Conservation (phyloP, 306 rosid species). For the Rosa multiflora region DNA sequence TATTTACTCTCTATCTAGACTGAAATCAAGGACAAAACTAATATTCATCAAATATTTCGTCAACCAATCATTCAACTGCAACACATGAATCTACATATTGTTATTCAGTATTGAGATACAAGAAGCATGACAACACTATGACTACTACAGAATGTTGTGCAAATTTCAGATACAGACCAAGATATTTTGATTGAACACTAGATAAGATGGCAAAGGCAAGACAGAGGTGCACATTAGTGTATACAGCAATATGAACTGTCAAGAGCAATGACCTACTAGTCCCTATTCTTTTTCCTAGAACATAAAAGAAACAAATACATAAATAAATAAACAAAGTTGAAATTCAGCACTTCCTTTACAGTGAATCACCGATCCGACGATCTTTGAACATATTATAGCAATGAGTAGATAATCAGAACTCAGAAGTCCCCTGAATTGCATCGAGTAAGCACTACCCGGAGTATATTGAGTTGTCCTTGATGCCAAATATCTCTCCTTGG, state of each 20-base stretch:
- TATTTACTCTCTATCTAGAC: background rate
- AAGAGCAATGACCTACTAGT: background rate
- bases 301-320: background rate
- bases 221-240: background rate
- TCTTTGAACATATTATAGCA: background rate
- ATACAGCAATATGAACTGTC: background rate
- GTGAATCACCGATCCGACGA: background rate
- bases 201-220: background rate
- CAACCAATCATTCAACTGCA: background rate
- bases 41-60: background rate
- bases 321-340: background rate
- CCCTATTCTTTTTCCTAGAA: background rate
- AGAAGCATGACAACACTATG: background rate
- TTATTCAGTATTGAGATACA: background rate
- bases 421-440: background rate
- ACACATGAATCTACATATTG: background rate
- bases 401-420: background rate
- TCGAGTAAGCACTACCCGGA: background rate
- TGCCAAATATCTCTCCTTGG: background rate
- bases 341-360: slow-evolving; percentile 4
- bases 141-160: background rate
- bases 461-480: background rate
- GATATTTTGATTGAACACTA: background rate
- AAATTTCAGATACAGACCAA: background rate
- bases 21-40: background rate